Base-by-base conservation (phyloP, 306 rosid genomes). In the barrel medic (Medicago truncatula) region DNA sequence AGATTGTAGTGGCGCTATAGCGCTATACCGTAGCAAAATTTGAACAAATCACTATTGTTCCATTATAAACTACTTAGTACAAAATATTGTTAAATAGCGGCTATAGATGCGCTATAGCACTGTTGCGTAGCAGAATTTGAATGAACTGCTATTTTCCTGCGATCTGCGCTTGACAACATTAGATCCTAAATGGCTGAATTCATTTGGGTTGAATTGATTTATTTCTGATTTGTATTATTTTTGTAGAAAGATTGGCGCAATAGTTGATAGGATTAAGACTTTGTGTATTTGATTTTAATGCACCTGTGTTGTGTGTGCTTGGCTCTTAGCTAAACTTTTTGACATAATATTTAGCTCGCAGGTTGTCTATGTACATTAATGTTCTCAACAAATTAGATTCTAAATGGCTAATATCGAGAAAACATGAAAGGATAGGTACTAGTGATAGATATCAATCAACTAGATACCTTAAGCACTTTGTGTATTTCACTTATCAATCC, bases 311-410 rank as follows among this genome's bases (percentile, higher is more conserved):
- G 39, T 39, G 20, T n/a, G 56, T 50, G 56, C 20, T 50, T n/a
- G 2, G 46, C 54, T 49, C 18, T 57, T 2, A 70, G 54, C 56
- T 71, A n/a, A 63, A 50, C 28, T 71, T 52, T 79, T 57, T 75
- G 64, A 65, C 61, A 66, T 17, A 23, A 39, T 10, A 9, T 16
- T 61, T 36, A 23, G 49, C 23, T 36, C 18, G 2, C 18, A n/a
- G n/a, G 8, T 23, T 23, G 7, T 52, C 2, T 52, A 52, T 2
- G 21, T 8, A 18, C 2, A 2, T 17, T 17, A 53, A 7, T 16
- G 12, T 17, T 53, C 18, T 17, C 25, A 53, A 11, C 20, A 50
- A n/a, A n/a, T 50, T 16, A 52, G 28, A 54, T 17, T 8, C 25
- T 16, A 17, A 54, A 54, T 9, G 21, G 57, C 18, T 15, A 20